Evolutionary conservation across 1,284 basidiomycete species (phyloP), one percentile per base, ranked within the genome.

Genomic region (Ustilago loliicola): DNA sequence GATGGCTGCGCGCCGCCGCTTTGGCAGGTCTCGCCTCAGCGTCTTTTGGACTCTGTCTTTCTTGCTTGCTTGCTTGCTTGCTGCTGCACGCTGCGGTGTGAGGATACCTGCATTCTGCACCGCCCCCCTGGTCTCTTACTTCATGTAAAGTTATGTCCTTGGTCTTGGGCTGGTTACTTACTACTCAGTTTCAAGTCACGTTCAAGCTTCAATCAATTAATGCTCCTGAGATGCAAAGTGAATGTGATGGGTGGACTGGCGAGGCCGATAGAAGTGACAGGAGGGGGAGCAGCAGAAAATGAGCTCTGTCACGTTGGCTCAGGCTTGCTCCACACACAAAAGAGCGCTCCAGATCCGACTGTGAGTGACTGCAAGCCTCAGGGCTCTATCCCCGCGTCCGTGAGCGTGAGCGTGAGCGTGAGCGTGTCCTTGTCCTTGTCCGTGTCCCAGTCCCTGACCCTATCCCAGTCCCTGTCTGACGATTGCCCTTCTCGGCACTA

Each of bases 401-500:
- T 48, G 25, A 27, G 21, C 30, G 58, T 60, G 52, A 21, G 27
- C 52, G n/a, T n/a, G 13, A 47, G 45, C 8, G 36, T 38, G 36
- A 38, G 23, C 45, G 45, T 21, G 45, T 3, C 36, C 36, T 15
- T 38, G 36, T n/a, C 36, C 36, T 38, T 38, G 51, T 19, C 51
- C 32, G 51, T 29, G n/a, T 38, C 21, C 36, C 36, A 21, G 21
- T 40, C 47, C 19, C 6, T 27, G 23, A 27, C 36, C 11, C 25
- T 19, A 5, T 36, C 6, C 19, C 30, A 29, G 29, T 48, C 62
- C 48, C 56, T 51, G 30, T 60, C 45, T 51, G 36, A 25, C 21
- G 32, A 38, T 47, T 21, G 17, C 69, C n/a, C n/a, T n/a, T n/a
- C n/a, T 72, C 69, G 62, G 69, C 62, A 38, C 58, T 54, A 38